Conservation (phyloP, 805 yeast species). For the Candida patagonica region DNA sequence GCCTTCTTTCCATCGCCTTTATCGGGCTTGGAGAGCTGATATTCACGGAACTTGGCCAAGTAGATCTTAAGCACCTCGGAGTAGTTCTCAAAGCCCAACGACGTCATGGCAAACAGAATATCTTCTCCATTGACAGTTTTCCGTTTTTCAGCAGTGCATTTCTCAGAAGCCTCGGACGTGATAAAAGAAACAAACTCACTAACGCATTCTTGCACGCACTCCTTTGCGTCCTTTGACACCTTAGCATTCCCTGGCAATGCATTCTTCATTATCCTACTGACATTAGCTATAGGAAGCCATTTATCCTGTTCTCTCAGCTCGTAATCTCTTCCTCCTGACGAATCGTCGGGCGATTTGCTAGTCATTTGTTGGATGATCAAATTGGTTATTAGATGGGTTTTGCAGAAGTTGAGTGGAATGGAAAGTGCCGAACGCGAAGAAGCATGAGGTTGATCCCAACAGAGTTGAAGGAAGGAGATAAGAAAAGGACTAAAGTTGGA, state of each 20-base stretch:
- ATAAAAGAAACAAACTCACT: constrained; percentile 59
- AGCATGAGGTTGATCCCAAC: too few species aligned
- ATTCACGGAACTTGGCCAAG: constrained; percentile 55
- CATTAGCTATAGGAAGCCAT: constrained; percentile 56
- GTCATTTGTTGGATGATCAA: background rate
- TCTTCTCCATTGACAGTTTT: constrained; percentile 68
- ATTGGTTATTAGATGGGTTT: too few species aligned
- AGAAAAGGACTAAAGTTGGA: too few species aligned
- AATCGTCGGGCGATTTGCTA: constrained; percentile 12
- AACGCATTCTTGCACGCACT: constrained; percentile 66
- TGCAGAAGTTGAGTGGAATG: too few species aligned
- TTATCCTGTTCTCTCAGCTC: constrained; percentile 53
- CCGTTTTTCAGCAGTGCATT: constrained; percentile 53
- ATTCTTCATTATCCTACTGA: constrained; percentile 64
- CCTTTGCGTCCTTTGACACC: constrained; percentile 71
- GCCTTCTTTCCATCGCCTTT: constrained; percentile 4
- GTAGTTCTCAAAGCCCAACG: constrained; percentile 61
- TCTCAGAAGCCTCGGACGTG: constrained; percentile 57
- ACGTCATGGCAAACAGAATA: constrained; percentile 51
- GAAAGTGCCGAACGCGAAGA: too few species aligned
- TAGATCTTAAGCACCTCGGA: constrained; percentile 61
- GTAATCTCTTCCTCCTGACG: constrained; percentile 25
- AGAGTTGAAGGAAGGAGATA: too few species aligned
- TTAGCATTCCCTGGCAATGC: constrained; percentile 68
- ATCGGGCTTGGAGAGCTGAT: constrained; percentile 17